These are phyloP conservation scores for Calonectria pseudoreteaudii DNA, from an alignment of 2,329 filamentous ascomycete genomes.

Conservation along the genomic window DNA sequence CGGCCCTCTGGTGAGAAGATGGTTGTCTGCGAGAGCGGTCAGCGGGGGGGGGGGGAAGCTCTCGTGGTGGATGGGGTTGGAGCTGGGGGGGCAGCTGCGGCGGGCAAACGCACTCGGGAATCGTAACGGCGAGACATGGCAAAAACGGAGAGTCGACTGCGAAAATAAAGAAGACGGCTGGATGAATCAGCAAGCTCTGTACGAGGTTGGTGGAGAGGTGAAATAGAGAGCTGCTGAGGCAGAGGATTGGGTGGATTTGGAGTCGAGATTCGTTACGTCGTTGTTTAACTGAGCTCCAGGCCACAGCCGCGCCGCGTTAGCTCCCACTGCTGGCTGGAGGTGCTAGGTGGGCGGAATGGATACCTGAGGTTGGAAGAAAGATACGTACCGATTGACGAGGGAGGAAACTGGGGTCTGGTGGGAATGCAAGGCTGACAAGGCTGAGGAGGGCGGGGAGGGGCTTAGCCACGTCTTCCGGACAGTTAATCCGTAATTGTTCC, in stretches of 20 bases:
- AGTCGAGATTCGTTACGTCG: conserved; percentile 31
- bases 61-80: conserved; percentile 3
- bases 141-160: conserved; percentile 36
- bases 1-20: conserved; percentile 99
- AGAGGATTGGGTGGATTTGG: conserved; percentile 31
- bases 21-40: conserved; percentile 77
- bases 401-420: not conserved
- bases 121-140: conserved; percentile 97
- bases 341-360: conserved; percentile 23
- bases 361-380: conserved; percentile 39
- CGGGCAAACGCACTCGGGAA: conserved; percentile 79
- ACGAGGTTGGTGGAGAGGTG: not conserved
- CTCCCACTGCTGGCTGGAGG: conserved; percentile 37
- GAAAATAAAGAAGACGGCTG: conserved; percentile 11
- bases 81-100: conserved; percentile 32
- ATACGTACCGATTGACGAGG: conserved; percentile 10
- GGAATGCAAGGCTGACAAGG: conserved; percentile 10
- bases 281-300: conserved; percentile 56
- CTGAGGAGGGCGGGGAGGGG: not conserved
- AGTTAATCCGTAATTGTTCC: conserved; percentile 2
- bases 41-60: conserved; percentile 31
- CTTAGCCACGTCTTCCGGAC: not conserved
- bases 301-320: conserved; percentile 54
- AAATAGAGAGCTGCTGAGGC: conserved; percentile 23
- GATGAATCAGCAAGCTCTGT: conserved; percentile 13